These are phyloP conservation scores for Fusarium algeriense DNA, from an alignment of 2,329 filamentous ascomycete genomes.

Conservation along the genomic window DNA sequence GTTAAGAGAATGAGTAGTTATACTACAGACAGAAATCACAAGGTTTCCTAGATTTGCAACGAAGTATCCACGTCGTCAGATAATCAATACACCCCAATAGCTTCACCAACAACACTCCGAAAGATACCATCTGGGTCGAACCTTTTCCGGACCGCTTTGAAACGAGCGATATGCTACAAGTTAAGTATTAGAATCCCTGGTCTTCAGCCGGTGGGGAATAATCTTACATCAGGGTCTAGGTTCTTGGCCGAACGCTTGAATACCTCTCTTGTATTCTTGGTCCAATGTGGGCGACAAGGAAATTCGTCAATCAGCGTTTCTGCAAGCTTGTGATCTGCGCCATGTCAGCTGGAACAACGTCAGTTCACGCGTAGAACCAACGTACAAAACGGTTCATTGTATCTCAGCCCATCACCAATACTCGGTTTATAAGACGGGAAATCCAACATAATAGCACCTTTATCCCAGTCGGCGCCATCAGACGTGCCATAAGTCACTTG, in stretches of 20 bases:
- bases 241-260: constrained; percentile 8
- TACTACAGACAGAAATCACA: no score
- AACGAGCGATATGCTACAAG: not conserved
- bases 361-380: accelerated
- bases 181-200: accelerated
- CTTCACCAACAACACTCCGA: constrained; percentile 8
- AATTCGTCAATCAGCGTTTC: constrained; percentile 2
- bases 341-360: accelerated
- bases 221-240: constrained; percentile 2
- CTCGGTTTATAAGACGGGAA: constrained; percentile 3
- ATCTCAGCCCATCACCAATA: not conserved
- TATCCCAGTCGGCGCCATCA: not conserved
- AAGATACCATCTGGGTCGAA: not conserved
- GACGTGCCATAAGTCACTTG: not conserved
- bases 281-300: not conserved
- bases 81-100: constrained; percentile 1
- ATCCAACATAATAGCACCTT: constrained; percentile 6
- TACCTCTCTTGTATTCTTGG: constrained; percentile 6
- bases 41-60: no score
- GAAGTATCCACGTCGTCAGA: accelerated
- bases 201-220: accelerated
- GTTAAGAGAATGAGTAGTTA: no score
- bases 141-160: not conserved
- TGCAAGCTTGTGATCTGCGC: constrained; percentile 1
- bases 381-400: not conserved